phyloP scores from a whole-genome alignment of 2,329 filamentous ascomycete species.

The Penicillium sp. region DNA sequence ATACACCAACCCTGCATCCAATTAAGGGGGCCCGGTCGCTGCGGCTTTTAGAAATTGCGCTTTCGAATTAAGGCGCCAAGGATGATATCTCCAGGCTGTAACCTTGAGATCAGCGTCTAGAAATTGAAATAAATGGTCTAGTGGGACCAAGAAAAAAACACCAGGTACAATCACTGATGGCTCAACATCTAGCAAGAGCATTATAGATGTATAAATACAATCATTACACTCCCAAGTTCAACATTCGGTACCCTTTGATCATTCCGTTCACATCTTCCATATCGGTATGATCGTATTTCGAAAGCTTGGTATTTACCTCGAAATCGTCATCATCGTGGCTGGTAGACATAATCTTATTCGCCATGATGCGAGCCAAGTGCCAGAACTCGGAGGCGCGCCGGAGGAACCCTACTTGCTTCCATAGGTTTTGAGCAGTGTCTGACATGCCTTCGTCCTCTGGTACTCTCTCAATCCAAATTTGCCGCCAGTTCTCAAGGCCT shows the following conservation, averaged over 20 bases:
- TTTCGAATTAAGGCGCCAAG: too few species aligned
- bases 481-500: slow-evolving; percentile 28
- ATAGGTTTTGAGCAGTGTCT: slow-evolving; percentile 17
- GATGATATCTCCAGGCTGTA: too few species aligned
- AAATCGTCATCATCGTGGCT: not conserved
- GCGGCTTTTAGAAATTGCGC: not conserved
- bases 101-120: too few species aligned
- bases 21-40: not conserved
- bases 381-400: slow-evolving; percentile 29
- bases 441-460: slow-evolving; percentile 21
- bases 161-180: too few species aligned
- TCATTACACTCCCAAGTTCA: slow-evolving; percentile 18
- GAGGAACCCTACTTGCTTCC: slow-evolving; percentile 29
- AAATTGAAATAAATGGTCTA: too few species aligned
- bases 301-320: not conserved
- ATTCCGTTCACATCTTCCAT: slow-evolving; percentile 26
- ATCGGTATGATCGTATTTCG: slow-evolving; percentile 25
- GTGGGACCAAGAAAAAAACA: too few species aligned
- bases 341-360: slow-evolving; percentile 13
- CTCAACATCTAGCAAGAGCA: not conserved
- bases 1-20: not conserved
- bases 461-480: slow-evolving; percentile 23
- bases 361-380: slow-evolving; percentile 27
- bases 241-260: slow-evolving; percentile 25
- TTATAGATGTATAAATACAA: not conserved